phyloP scores from a whole-genome alignment of 1,284 basidiomycete genomes.

The Ustilago trichophora region DNA sequence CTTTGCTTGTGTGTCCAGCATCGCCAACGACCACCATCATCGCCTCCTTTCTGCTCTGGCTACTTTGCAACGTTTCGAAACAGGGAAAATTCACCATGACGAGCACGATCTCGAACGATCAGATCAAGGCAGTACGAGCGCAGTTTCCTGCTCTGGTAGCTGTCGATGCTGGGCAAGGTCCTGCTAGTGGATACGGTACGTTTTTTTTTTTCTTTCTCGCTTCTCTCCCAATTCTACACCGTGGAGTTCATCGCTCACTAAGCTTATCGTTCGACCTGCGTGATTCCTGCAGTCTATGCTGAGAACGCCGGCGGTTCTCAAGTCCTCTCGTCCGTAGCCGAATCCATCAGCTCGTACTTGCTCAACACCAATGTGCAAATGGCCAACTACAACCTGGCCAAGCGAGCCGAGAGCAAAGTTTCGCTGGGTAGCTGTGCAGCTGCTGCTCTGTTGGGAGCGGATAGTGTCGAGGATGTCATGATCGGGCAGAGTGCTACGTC shows the following conservation, averaged over 20 bases:
- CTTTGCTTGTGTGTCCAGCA: too few species aligned
- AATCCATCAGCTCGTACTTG: constrained; percentile 75
- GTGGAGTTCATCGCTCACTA: too few species aligned
- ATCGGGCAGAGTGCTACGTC: constrained; percentile 70
- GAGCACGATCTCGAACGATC: too few species aligned
- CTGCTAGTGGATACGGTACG: too few species aligned
- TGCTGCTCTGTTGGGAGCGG: constrained; percentile 74
- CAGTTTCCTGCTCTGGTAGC: constrained; percentile 23
- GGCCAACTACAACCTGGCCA: constrained; percentile 73
- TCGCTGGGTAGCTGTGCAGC: constrained; percentile 71
- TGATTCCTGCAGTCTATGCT: constrained; percentile 73
- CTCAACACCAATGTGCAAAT: constrained; percentile 78
- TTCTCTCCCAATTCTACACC: too few species aligned
- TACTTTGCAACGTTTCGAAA: too few species aligned
- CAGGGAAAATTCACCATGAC: too few species aligned
- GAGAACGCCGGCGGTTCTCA: constrained; percentile 85
- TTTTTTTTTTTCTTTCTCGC: too few species aligned
- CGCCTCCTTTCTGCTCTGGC: too few species aligned
- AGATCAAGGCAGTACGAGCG: not conserved
- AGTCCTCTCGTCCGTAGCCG: constrained; percentile 69
- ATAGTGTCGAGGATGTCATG: constrained; percentile 76
- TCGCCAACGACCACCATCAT: too few species aligned
- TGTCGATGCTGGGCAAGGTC: not conserved
- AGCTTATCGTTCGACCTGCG: too few species aligned
- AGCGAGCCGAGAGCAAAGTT: constrained; percentile 71